Evolutionary conservation across 495 filamentous ascomycete genomes (phyloP).

Genomic region (Podospora fimiseda): DNA sequence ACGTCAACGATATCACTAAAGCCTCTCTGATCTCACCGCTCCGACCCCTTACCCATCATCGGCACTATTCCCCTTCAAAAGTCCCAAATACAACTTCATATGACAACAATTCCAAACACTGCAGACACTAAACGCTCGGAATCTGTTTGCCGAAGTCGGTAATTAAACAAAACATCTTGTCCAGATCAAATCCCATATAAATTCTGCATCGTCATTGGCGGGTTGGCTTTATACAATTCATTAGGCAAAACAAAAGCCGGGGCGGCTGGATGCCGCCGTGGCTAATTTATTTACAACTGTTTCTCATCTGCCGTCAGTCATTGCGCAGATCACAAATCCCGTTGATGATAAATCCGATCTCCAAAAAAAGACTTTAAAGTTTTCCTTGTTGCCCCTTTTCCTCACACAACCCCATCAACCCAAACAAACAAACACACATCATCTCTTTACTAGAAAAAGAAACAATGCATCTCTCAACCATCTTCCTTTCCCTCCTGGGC

Average conservation of each 20-base stretch:
- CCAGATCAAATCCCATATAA: background rate
- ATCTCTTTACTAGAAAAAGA: background rate
- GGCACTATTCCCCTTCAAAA: background rate
- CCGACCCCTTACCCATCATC: too few species aligned
- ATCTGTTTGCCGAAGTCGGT: background rate
- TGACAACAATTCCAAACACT: background rate
- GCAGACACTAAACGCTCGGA: background rate
- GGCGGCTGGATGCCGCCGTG: background rate
- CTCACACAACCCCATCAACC: background rate
- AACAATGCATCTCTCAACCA: constrained; percentile 13
- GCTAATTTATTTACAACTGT: too few species aligned
- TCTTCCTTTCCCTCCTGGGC: constrained; percentile 33
- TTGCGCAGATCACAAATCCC: too few species aligned
- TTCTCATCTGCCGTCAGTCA: background rate
- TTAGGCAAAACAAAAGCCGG: background rate
- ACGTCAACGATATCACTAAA: too few species aligned
- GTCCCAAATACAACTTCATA: background rate
- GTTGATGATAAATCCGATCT: too few species aligned
- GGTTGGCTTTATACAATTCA: background rate
- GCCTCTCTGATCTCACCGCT: background rate
- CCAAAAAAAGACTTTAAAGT: too few species aligned
- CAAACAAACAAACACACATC: background rate
- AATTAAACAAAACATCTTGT: background rate
- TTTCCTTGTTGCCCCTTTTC: too few species aligned
- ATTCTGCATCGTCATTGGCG: background rate